phyloP scores from a whole-genome alignment of 176 grass and related monocot genomes.

The Paspalum notatum region DNA sequence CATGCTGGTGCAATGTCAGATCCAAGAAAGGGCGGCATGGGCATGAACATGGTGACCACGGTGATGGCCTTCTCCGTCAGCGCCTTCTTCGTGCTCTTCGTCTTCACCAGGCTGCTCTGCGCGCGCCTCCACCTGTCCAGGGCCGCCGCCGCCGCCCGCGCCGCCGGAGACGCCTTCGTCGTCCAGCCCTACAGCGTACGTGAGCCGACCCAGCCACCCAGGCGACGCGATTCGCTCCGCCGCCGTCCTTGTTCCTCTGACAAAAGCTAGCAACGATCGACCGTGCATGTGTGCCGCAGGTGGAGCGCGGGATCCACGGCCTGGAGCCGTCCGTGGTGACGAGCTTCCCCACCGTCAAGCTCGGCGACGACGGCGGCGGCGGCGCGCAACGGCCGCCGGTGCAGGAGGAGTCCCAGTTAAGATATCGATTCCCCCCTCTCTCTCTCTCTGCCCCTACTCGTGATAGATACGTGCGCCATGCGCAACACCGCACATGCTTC shows the following conservation, averaged over 20 bases:
- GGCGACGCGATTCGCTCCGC: too few species aligned
- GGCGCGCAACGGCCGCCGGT: constrained; percentile 18
- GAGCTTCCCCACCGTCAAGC: constrained; percentile 64
- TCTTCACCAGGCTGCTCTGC: constrained; percentile 79
- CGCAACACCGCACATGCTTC: not conserved
- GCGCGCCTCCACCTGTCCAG: constrained; percentile 59
- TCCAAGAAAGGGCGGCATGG: constrained; percentile 30
- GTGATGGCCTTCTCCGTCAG: constrained; percentile 80
- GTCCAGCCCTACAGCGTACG: constrained; percentile 21
- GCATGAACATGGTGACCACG: constrained; percentile 69
- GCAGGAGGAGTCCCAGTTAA: constrained; percentile 60
- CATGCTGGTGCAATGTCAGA: constrained; percentile 39
- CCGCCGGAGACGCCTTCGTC: constrained; percentile 38
- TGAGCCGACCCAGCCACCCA: too few species aligned
- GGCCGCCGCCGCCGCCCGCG: constrained; percentile 5
- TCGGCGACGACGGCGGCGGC: constrained; percentile 43
- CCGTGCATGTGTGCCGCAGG: constrained; percentile 11
- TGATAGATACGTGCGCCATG: not conserved
- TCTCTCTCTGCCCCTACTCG: not conserved
- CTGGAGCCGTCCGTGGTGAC: constrained; percentile 62
- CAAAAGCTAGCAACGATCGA: too few species aligned
- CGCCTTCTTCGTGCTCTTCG: constrained; percentile 79
- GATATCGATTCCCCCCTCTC: not conserved
- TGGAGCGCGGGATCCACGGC: constrained; percentile 46
- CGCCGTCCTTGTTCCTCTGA: too few species aligned